A percentile compares a stretch with the other conserved stretches of the same genome.
Evolutionary conservation across 73 alveolate genomes (phyloP).

Genomic region (Tetrahymena thermophila): DNA sequence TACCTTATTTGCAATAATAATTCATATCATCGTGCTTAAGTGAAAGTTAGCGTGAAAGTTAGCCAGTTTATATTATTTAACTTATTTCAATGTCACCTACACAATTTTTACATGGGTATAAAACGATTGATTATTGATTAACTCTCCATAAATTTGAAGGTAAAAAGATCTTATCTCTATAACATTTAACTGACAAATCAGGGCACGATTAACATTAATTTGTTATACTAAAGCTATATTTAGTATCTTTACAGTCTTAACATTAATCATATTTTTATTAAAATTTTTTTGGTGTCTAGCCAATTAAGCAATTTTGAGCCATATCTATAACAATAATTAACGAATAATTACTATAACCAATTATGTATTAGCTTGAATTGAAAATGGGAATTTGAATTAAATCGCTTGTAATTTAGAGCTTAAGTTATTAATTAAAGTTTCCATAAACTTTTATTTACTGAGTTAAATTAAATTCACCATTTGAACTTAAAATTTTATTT

Average conservation of each 20-base stretch:
- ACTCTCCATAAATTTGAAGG: not conserved
- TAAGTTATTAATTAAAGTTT: not conserved
- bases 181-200: not conserved
- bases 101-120: not conserved
- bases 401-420: not conserved
- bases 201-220: not conserved
- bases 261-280: not conserved
- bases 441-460: not conserved
- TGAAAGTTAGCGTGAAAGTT: too few relatives aligned
- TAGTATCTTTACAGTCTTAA: not conserved
- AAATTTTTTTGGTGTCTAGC: not conserved
- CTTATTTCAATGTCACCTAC: not conserved
- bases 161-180: not conserved
- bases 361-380: not conserved
- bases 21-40: not conserved
- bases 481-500: not conserved
- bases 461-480: not conserved
- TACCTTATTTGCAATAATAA: not conserved
- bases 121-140: not conserved
- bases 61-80: not conserved
- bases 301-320: not conserved
- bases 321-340: not conserved
- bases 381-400: not conserved
- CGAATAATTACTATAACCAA: not conserved
- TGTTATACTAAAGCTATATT: not conserved